A percentile compares a stretch with the other conserved stretches of the same genome.
Conservation (phyloP, 129 eudicot species). For the sunflower (Helianthus annuus) region DNA sequence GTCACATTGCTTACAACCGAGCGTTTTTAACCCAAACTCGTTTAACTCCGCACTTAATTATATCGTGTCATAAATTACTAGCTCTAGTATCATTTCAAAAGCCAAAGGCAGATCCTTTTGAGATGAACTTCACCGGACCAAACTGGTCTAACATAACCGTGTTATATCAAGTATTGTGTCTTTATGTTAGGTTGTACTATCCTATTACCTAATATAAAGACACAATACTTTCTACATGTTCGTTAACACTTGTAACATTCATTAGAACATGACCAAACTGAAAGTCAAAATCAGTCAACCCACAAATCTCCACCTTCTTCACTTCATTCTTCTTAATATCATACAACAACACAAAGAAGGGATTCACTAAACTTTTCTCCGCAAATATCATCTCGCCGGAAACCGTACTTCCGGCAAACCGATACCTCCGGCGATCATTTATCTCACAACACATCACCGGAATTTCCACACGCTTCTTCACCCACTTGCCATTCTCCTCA, state of each 20-base stretch:
- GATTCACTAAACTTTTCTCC: constrained; percentile 22
- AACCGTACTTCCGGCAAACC: constrained; percentile 19
- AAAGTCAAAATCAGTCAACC: constrained; percentile 29
- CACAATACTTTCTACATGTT: constrained; percentile 32
- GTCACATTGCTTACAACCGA: too few relatives aligned
- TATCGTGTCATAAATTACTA: too few relatives aligned
- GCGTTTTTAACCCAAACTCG: too few relatives aligned
- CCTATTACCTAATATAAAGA: constrained; percentile 17
- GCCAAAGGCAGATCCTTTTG: too few relatives aligned
- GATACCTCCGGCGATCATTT: constrained; percentile 18
- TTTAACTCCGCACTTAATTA: too few relatives aligned
- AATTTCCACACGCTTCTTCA: constrained; percentile 30
- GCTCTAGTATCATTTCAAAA: too few relatives aligned
- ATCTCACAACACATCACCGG: constrained; percentile 25
- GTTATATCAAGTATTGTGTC: too few relatives aligned
- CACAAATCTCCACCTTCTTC: constrained; percentile 37
- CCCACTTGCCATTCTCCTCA: constrained; percentile 27
- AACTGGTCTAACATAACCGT: too few relatives aligned
- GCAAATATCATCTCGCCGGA: constrained; percentile 36
- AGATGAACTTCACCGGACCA: too few relatives aligned
- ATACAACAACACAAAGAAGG: constrained; percentile 31
- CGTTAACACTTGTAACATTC: constrained; percentile 33
- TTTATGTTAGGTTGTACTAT: too few relatives aligned
- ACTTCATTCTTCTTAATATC: constrained; percentile 33
- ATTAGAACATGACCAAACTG: constrained; percentile 7